Evolutionary conservation across 352 stramenopile species (phyloP), one percentile per base, ranked within the genome.

Genomic region (Stramenopiles sp.): DNA sequence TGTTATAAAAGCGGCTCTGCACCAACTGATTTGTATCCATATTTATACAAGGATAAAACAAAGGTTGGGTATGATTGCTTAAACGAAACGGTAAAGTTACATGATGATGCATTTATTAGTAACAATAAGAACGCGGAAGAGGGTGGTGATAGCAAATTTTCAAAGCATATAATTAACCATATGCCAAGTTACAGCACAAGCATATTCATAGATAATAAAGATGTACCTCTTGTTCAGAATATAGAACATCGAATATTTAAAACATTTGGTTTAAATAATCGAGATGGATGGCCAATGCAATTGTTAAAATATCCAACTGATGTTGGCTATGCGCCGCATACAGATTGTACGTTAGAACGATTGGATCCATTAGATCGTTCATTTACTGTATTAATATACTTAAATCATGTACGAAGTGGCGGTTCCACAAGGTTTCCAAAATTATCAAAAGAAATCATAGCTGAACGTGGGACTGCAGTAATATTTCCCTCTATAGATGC

Each of bases 351-450:
- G 53, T 27, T 69, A 69, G 53, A 69, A 69, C 20, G 27, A 69
- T 69, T 69, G 53, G 53, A 69, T 69, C 53, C 53, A 69, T 69
- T 69, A 23, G 53, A 69, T 69, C 53, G 53, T 20, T 69, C 53
- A 27, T 69, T 69, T 69, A 69, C 53, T 20, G 53, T 69, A 69
- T 69, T 69, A 27, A 69, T 69, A 23, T 69, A 69, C 27, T 69
- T 69, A 69, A 69, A 69, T 69, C 20, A 27, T 23, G 27, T 69
- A 23, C 53, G 53, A 69, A 23, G 20, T 69, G 53, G 53, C 20
- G 53, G 53, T 23, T 20, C 20, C 20, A 69, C 53, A 27, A 69
- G 20, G 53, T 69, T 69, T 69, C 53, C 53, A 23, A 69, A 20
- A 27, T 27, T 69, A 27, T 20, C 20, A 23, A 69, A 27, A 27